phyloP scores from a whole-genome alignment of 352 stramenopile genomes.

The Globisporangium acanthophoron region DNA sequence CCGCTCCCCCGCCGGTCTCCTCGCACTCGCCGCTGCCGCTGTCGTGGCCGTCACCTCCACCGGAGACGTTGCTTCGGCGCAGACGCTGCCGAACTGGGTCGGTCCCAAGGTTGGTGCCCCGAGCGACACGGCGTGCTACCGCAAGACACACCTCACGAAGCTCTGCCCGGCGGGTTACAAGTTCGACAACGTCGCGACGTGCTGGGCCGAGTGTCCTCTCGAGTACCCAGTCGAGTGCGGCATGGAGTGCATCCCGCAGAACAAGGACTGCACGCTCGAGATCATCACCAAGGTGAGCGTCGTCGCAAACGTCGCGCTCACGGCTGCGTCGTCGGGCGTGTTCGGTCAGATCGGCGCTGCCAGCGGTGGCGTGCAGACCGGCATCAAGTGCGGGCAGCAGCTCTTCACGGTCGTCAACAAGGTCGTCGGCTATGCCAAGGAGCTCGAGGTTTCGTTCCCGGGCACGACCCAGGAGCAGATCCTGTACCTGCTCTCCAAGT shows the following conservation, averaged over 20 bases:
- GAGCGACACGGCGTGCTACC: slow-evolving; percentile 17
- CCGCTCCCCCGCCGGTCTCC: neutral
- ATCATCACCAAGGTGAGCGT: slow-evolving; percentile 44
- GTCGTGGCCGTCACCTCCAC: neutral
- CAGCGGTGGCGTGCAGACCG: slow-evolving; percentile 34
- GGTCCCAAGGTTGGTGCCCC: slow-evolving; percentile 15
- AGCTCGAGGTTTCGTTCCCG: slow-evolving; percentile 25
- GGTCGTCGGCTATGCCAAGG: slow-evolving; percentile 34
- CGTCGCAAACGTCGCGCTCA: slow-evolving; percentile 47
- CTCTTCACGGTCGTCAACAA: slow-evolving; percentile 41
- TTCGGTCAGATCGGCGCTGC: slow-evolving; percentile 40
- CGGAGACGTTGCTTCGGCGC: neutral
- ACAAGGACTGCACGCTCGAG: slow-evolving; percentile 46
- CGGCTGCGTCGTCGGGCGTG: slow-evolving; percentile 40
- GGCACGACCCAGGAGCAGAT: slow-evolving; percentile 47
- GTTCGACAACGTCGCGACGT: slow-evolving; percentile 22
- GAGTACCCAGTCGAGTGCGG: slow-evolving; percentile 69
- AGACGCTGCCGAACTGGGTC: slow-evolving; percentile 17
- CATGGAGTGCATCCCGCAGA: slow-evolving; percentile 59
- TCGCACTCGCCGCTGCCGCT: neutral
- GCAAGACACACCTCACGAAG: slow-evolving; percentile 17
- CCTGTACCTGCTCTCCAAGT: slow-evolving; percentile 46
- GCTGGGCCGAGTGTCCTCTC: slow-evolving; percentile 67
- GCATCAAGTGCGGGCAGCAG: slow-evolving; percentile 42
- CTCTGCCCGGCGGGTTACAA: slow-evolving; percentile 15